A percentile compares a stretch with the other conserved stretches of the same genome.
These are phyloP conservation scores for Calocera cornea DNA, from an alignment of 768 basidiomycete genomes.

Conservation along the genomic window DNA sequence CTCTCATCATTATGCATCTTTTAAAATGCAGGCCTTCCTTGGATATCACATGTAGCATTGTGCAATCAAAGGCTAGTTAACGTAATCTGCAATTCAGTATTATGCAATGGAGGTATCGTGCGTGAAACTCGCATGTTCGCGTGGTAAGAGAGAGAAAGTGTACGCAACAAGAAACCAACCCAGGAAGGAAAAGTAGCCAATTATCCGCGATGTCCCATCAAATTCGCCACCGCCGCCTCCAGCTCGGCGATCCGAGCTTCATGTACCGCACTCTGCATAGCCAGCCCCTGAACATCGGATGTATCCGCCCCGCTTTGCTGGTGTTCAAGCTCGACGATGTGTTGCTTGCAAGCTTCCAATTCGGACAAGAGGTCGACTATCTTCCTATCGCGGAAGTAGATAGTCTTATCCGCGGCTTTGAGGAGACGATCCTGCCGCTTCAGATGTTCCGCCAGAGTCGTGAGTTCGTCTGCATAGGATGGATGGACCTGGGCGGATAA, in stretches of 20 bases:
- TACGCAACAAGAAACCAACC: not conserved
- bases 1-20: not conserved
- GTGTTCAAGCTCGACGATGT: not conserved
- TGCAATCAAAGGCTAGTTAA: constrained; percentile 4
- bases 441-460: not conserved
- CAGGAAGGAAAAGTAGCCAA: not conserved
- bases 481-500: not conserved
- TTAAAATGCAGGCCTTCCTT: constrained; percentile 1
- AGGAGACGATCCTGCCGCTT: not conserved
- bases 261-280: not conserved
- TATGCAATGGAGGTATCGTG: not conserved
- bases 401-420: not conserved
- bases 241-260: not conserved
- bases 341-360: not conserved
- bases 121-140: not conserved
- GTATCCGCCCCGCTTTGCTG: not conserved
- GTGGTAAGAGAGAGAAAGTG: not conserved
- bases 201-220: not conserved
- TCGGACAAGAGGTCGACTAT: not conserved
- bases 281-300: not conserved
- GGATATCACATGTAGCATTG: constrained; percentile 6
- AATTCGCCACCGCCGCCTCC: not conserved
- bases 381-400: not conserved
- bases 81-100: constrained; percentile 2
- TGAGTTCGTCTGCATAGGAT: not conserved